Percentiles rank a stretch among this genome's conserved stretches.
Evolutionary conservation across 768 basidiomycete species (phyloP).

Genomic region (Collybiopsis luxurians): DNA sequence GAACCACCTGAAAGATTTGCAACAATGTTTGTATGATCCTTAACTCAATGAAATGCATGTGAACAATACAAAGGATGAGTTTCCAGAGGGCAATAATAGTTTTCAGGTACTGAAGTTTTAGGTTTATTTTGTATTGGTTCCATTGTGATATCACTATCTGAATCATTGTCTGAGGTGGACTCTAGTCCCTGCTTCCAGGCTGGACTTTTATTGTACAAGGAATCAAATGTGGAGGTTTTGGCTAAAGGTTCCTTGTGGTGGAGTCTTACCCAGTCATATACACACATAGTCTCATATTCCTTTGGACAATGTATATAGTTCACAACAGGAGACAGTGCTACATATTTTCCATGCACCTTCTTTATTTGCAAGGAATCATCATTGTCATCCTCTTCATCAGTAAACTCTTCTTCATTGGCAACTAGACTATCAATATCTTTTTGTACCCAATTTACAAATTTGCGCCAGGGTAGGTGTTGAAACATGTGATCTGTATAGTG

Average conservation of each 20-base stretch:
- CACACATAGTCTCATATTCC: constrained; percentile 3
- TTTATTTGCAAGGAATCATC: not conserved
- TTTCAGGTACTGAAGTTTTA: not conserved
- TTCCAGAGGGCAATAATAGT: not conserved
- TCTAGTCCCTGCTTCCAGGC: too few species aligned
- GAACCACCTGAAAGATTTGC: constrained; percentile 15
- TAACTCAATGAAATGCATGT: constrained; percentile 6
- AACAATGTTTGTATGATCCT: not conserved
- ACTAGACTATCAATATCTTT: too few species aligned
- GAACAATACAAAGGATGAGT: constrained; percentile 9
- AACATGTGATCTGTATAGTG: constrained; percentile 19
- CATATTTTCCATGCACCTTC: not conserved
- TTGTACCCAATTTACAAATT: too few species aligned
- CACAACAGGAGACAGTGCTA: constrained; percentile 6
- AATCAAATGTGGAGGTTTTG: not conserved
- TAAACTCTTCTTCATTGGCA: too few species aligned
- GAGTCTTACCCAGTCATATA: constrained; percentile 17
- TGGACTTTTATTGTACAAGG: not conserved
- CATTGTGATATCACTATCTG: not conserved
- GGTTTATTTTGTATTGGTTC: not conserved
- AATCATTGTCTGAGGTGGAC: too few species aligned
- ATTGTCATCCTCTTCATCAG: too few species aligned
- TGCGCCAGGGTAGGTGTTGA: constrained; percentile 14
- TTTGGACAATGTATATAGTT: constrained; percentile 13
- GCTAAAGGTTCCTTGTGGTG: not conserved